phyloP scores from a whole-genome alignment of 2,329 filamentous ascomycete species.

The Pseudogymnoascus sp. region DNA sequence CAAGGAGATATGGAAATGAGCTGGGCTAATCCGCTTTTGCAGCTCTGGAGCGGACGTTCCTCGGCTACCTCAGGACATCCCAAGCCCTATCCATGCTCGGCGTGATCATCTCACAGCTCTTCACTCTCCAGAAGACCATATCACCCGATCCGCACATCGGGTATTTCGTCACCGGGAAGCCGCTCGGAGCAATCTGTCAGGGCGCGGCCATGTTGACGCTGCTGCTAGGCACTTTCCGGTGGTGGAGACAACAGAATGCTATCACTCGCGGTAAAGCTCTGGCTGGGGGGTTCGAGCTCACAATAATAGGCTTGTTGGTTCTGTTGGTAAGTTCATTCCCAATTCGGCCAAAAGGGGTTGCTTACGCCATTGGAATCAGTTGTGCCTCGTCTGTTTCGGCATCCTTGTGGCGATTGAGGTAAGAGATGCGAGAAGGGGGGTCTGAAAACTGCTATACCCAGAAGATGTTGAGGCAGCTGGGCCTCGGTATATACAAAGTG shows the following conservation, averaged over 20 bases:
- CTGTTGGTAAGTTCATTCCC: constrained; percentile 38
- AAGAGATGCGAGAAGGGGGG: background rate
- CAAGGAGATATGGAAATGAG: background rate
- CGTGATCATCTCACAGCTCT: constrained; percentile 60
- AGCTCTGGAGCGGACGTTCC: constrained; percentile 70
- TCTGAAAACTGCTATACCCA: background rate
- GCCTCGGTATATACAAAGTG: background rate
- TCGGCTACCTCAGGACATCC: constrained; percentile 66
- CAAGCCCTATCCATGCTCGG: constrained; percentile 61
- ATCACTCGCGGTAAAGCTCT: constrained; percentile 50
- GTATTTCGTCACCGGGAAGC: constrained; percentile 54
- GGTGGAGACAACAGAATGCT: constrained; percentile 54
- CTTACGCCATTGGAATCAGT: constrained; percentile 4
- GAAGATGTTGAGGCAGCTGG: background rate
- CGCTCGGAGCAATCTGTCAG: constrained; percentile 42
- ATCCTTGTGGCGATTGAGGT: constrained; percentile 23
- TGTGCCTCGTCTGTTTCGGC: constrained; percentile 21
- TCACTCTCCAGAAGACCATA: constrained; percentile 41
- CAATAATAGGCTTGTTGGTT: constrained; percentile 38
- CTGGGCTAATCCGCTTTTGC: constrained; percentile 12
- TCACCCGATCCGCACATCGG: constrained; percentile 38
- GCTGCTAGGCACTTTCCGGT: constrained; percentile 49
- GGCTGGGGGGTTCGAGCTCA: constrained; percentile 53
- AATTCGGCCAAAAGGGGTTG: background rate
- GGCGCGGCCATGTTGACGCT: constrained; percentile 34